These are phyloP conservation scores for Stagonosporopsis chrysanthemi DNA, from an alignment of 2,329 filamentous ascomycete genomes.

Conservation along the genomic window DNA sequence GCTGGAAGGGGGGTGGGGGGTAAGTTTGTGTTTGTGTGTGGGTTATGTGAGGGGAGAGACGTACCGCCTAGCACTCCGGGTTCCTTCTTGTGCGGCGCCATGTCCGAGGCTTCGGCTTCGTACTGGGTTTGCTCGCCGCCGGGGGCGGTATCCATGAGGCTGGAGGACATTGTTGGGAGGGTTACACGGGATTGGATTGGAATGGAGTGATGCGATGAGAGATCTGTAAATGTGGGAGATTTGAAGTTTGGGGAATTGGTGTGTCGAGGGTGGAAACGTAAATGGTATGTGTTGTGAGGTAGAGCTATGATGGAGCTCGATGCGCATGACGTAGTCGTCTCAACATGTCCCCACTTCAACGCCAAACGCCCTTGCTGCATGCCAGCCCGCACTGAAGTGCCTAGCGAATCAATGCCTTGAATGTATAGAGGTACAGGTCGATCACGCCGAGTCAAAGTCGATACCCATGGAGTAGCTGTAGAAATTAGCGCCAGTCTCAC, in stretches of 20 bases:
- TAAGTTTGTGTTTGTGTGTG: too few relatives aligned
- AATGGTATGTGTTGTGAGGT: background rate
- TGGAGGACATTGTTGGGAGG: constrained; percentile 55
- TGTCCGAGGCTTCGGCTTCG: constrained; percentile 63
- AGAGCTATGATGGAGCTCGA: constrained; percentile 23
- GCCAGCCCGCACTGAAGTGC: background rate
- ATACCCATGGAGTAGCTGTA: constrained; percentile 73
- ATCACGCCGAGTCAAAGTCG: constrained; percentile 53
- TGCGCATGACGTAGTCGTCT: constrained; percentile 27
- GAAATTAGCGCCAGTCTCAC: constrained; percentile 2
- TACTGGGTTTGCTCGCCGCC: constrained; percentile 70
- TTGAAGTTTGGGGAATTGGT: too few relatives aligned
- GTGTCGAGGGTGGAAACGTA: background rate
- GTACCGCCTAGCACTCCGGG: constrained; percentile 65
- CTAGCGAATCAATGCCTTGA: background rate
- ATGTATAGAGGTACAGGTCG: background rate
- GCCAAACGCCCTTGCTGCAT: constrained; percentile 24
- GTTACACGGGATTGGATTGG: too few relatives aligned
- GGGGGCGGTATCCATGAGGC: constrained; percentile 65
- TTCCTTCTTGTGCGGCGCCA: constrained; percentile 60
- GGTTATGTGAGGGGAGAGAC: background rate
- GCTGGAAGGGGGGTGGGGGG: too few relatives aligned
- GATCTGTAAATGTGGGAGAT: background rate
- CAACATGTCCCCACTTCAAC: constrained; percentile 24
- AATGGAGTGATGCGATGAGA: background rate